These are phyloP conservation scores for Scheffersomyces stambukii DNA, from an alignment of 1,139 yeast genomes.

Conservation along the genomic window DNA sequence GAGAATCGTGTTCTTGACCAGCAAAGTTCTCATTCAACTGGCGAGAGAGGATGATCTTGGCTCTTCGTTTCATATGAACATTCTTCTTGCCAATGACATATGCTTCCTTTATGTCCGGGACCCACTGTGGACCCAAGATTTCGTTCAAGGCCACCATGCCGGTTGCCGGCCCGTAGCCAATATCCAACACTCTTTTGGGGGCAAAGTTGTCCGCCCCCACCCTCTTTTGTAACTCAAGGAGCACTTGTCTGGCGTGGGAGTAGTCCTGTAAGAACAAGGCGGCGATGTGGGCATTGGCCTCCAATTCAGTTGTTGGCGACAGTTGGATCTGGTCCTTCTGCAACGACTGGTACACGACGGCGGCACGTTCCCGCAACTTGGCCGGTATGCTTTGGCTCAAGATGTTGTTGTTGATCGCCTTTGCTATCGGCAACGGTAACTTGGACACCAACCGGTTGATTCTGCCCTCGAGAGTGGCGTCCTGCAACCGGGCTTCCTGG, in stretches of 20 bases:
- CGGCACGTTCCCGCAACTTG: conserved; percentile 52
- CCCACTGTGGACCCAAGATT: conserved; percentile 59
- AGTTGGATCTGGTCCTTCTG: conserved; percentile 49
- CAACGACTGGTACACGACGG: conserved; percentile 46
- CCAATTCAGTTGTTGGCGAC: conserved; percentile 51
- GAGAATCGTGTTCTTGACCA: conserved; percentile 11
- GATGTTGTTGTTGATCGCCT: conserved; percentile 57
- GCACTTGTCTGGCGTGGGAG: conserved; percentile 63
- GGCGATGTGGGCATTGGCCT: conserved; percentile 79
- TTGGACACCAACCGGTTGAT: conserved; percentile 40
- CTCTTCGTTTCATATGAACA: conserved; percentile 70
- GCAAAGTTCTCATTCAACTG: conserved; percentile 51
- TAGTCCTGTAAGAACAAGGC: conserved; percentile 84
- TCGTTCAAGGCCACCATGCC: conserved; percentile 89
- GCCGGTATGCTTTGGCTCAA: conserved; percentile 52
- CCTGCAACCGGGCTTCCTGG: conserved; percentile 52
- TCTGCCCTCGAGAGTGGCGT: conserved; percentile 44
- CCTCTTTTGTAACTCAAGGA: conserved; percentile 63
- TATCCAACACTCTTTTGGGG: conserved; percentile 68
- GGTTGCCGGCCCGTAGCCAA: conserved; percentile 90
- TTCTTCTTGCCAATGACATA: conserved; percentile 64
- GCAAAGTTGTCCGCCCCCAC: conserved; percentile 40
- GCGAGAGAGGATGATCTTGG: conserved; percentile 68
- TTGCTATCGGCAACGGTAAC: conserved; percentile 51
- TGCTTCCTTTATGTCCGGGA: conserved; percentile 64